These are phyloP conservation scores for Sporothrix sp. DNA, from an alignment of 2,329 filamentous ascomycete genomes.

Conservation along the genomic window DNA sequence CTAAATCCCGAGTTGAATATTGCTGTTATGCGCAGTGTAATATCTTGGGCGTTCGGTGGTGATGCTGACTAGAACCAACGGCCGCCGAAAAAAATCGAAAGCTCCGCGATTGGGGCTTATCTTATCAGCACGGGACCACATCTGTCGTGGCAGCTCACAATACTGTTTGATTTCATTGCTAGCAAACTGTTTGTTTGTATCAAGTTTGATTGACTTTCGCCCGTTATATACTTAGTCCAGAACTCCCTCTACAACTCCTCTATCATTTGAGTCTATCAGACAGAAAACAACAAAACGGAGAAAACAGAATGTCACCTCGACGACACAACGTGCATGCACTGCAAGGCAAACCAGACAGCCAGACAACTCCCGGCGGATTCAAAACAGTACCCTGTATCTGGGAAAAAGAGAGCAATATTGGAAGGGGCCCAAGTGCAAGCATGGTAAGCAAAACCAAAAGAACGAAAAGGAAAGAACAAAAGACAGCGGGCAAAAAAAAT, in stretches of 20 bases:
- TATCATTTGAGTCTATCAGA: constrained; percentile 5
- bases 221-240: neutral
- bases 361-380: neutral
- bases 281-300: neutral
- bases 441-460: neutral
- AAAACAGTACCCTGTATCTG: too few relatives aligned
- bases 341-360: neutral
- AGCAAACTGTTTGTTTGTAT: neutral
- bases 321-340: neutral
- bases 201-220: neutral
- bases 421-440: neutral
- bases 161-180: neutral
- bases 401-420: too few relatives aligned
- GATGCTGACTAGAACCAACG: neutral
- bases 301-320: neutral
- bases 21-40: too few relatives aligned
- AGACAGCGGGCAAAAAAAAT: neutral
- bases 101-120: constrained; percentile 12
- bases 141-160: neutral
- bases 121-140: constrained; percentile 16
- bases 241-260: constrained; percentile 3
- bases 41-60: too few relatives aligned
- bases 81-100: constrained; percentile 12
- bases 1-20: too few relatives aligned
- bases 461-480: neutral